These are phyloP conservation scores for Colletotrichum lini DNA, from an alignment of 2,329 filamentous ascomycete species.

Conservation along the genomic window DNA sequence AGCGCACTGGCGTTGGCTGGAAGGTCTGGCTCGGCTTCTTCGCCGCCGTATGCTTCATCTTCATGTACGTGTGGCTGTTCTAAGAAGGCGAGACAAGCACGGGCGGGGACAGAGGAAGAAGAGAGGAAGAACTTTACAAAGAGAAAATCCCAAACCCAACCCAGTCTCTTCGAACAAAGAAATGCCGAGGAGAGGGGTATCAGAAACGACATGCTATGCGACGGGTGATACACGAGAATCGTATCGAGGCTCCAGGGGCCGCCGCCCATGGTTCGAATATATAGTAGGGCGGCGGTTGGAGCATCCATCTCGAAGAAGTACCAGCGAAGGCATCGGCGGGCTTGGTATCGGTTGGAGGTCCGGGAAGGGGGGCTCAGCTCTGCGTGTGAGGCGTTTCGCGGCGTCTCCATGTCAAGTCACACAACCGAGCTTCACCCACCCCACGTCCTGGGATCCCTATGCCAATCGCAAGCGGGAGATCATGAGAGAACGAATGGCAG, in stretches of 20 bases:
- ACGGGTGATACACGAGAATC: no score
- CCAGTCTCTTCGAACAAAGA: neutral
- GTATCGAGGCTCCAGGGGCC: neutral
- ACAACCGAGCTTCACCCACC: neutral
- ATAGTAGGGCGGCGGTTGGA: neutral
- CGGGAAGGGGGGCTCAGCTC: neutral
- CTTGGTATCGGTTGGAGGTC: neutral
- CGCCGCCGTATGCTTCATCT: constrained; percentile 83
- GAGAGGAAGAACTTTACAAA: no score
- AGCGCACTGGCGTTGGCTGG: constrained; percentile 95
- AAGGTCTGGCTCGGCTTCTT: constrained; percentile 95
- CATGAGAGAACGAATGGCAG: neutral
- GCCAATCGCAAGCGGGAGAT: neutral
- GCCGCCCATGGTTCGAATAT: neutral
- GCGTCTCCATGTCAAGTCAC: neutral
- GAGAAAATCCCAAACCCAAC: no score
- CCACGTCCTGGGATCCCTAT: no score
- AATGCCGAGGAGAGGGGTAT: no score
- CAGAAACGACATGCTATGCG: no score
- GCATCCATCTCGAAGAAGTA: neutral
- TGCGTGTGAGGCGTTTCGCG: constrained; percentile 32
- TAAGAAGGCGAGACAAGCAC: constrained; percentile 55
- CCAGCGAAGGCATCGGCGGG: neutral
- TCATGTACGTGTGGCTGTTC: constrained; percentile 94
- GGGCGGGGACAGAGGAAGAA: no score